These are phyloP conservation scores for Vitis vinifera DNA, from an alignment of 164 flowering plant genomes.

Conservation along the genomic window DNA sequence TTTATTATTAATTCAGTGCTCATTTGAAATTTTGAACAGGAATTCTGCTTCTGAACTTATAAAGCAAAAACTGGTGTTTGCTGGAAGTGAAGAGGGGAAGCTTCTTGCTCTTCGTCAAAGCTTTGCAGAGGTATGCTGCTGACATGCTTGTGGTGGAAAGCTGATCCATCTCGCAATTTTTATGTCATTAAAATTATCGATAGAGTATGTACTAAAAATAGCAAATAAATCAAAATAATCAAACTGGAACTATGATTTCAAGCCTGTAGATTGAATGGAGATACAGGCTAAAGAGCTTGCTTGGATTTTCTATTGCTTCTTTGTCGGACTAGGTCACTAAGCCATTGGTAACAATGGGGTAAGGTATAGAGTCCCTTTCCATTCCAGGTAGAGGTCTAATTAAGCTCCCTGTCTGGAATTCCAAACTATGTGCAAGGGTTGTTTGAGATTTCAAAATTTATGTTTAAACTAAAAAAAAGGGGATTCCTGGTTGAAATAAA, in stretches of 20 bases:
- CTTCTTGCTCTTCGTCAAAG: slow-evolving; percentile 88
- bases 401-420: not conserved
- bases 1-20: not conserved
- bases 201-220: not conserved
- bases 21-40: slow-evolving; percentile 39
- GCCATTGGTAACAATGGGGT: too few species aligned
- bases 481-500: not conserved
- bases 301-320: too few species aligned
- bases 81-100: slow-evolving; percentile 96
- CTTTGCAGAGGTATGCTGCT: slow-evolving; percentile 73
- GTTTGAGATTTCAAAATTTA: not conserved
- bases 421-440: not conserved
- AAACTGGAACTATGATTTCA: not conserved
- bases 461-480: not conserved
- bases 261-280: too few species aligned
- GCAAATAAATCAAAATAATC: not conserved
- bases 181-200: not conserved
- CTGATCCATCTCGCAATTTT: not conserved
- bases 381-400: not conserved
- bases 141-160: not conserved
- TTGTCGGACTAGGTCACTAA: too few species aligned
- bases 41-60: slow-evolving; percentile 83
- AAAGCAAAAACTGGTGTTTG: slow-evolving; percentile 79
- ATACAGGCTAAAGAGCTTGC: too few species aligned
- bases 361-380: not conserved